Conservation (phyloP, 176 grass and related monocot species). For the Oryza punctata region DNA sequence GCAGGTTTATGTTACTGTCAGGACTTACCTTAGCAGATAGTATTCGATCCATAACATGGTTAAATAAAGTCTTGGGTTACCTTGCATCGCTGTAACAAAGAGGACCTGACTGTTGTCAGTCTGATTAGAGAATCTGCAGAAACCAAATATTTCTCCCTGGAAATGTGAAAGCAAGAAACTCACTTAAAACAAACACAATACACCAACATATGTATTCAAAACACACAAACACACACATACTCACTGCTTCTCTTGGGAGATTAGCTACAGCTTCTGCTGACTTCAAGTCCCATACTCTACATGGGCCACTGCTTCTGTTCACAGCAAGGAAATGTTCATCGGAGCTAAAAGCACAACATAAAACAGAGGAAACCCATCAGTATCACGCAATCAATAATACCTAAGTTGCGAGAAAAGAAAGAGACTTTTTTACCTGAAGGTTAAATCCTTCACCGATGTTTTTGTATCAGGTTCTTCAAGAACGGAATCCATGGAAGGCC, state of each 20-base stretch:
- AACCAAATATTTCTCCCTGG: slow-evolving; percentile 93
- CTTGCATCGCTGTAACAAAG: slow-evolving; percentile 78
- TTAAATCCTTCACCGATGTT: slow-evolving; percentile 80
- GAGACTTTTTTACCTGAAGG: slow-evolving; percentile 60
- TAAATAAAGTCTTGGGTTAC: slow-evolving; percentile 53
- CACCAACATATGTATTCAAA: background rate
- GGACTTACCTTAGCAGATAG: background rate
- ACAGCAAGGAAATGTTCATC: slow-evolving; percentile 81
- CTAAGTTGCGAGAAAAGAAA: slow-evolving; percentile 7
- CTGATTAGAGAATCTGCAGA: slow-evolving; percentile 73
- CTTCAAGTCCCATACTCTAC: slow-evolving; percentile 77
- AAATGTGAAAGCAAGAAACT: slow-evolving; percentile 40
- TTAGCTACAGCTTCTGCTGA: slow-evolving; percentile 65
- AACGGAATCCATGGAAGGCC: slow-evolving; percentile 72
- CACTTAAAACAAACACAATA: slow-evolving; percentile 14
- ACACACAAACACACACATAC: slow-evolving; percentile 8
- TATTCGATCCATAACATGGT: slow-evolving; percentile 25
- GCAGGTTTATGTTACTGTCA: slow-evolving; percentile 27
- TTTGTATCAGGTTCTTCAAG: slow-evolving; percentile 73
- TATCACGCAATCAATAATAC: slow-evolving; percentile 31
- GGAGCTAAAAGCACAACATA: slow-evolving; percentile 50
- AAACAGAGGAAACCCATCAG: slow-evolving; percentile 27
- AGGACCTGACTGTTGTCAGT: slow-evolving; percentile 50
- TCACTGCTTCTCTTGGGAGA: slow-evolving; percentile 83
- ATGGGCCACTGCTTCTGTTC: slow-evolving; percentile 74